Evolutionary conservation across 106 monocot species (phyloP), one percentile per base, ranked within the genome.

Genomic region (Amphibolis antarctica): DNA sequence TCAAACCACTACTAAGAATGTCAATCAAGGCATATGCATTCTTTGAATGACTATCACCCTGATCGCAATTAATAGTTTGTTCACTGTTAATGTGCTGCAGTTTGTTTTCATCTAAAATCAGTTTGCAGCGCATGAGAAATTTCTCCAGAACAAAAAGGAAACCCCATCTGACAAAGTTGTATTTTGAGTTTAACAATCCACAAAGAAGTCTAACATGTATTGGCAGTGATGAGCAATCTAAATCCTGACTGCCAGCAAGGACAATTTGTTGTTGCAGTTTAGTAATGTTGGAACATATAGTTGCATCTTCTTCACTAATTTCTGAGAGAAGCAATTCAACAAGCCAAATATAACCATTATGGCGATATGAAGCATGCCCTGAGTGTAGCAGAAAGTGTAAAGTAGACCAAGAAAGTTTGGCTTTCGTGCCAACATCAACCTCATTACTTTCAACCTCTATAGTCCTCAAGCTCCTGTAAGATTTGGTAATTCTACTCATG

Each of bases 81-180:
- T 62, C 70, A 68, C 45, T 47, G 58, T 44, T 69, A 42, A 48
- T 21, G 21, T 65, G 47, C 53, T 82, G 81, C 36, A 73, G 30
- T 26, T 82, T 82, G 55, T 74, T 82, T 69, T 98, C 90, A 77
- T 91, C 98, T 68, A 91, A 79, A 42, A 88, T 70, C 51, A 98
- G 68, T 77, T 98, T 90, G 80, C 82, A 91, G 54, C 82, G 90
- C 76, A 87, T 83, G 21, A 98, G 76, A 78, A 98, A 70, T 71
- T 85, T 89, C 63, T 98, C 98, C 79, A 98, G 64, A 51, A 98
- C 91, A 81, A 83, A 87, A 58, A 98, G 82, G 45, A 88, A 98
- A 3, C 98, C 98, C 86, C 86, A 88, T 81, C 86, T 84, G 46
- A 98, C 78, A 42, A 75, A 82, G 53, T 83, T 91, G 68, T 88